Base-by-base conservation (phyloP, 2,329 filamentous ascomycete species). In the Fusarium liriodendri region DNA sequence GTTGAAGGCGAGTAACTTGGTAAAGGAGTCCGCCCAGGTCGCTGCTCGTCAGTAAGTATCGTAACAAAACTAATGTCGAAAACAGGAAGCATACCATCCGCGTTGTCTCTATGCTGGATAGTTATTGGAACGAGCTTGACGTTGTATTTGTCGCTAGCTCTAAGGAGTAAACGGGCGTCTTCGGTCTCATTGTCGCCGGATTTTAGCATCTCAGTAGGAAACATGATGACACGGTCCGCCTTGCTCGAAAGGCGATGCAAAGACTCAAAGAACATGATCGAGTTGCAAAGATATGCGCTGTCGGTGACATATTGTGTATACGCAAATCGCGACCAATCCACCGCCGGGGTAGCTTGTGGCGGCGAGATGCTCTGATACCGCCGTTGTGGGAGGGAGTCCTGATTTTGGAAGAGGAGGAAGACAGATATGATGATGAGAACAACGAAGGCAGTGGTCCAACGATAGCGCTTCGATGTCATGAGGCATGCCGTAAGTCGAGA, bases 1-100 rank as follows among this genome's bases (percentile, higher is more conserved):
- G 67, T 91, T 91, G 78, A 93, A 94, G 3, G 91, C 90, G 22
- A 92, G 86, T 37, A 93, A 87, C 79, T 94, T 94, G 25, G 91
- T 92, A 75, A 90, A 90, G 3, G 89, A 90, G 38, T 89, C 87
- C 66, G 90, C 88, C 91, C 90, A 93, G 2, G 89, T 90, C 29
- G 82, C 84, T 81, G 20, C 35, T 14, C 35, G 16, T 37, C 6
- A 16, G 35, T 37, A 18, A 37, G 35, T 37, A 37, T 37, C 35
- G 14, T 16, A 6, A 6, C 35, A 16, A 37, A 37, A 3, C 6
- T 16, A 37, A 37, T 37, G 14, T 16, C 35, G 6, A 16, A 37
- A 37, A 37, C 35, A 16, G 35, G 35, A 18, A 37, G 14, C 14
- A 14, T 37, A 37, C 35, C 35, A 37, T 37, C 35, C 16, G 35